Base-by-base conservation (phyloP, 108 stramenopile genomes). In the Pseudonitzschia pungens region DNA sequence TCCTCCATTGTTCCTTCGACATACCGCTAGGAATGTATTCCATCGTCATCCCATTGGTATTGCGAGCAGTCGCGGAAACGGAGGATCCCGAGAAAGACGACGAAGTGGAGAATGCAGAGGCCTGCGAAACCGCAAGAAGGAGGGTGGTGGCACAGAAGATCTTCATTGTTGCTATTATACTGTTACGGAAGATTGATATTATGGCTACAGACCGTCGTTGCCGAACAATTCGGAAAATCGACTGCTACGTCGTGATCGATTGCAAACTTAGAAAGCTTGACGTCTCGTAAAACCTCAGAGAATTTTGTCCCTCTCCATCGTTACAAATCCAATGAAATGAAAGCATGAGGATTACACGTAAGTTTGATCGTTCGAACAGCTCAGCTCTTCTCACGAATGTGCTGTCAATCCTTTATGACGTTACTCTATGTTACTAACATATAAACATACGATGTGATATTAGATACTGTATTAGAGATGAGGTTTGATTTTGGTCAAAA, bases 1-100 rank as follows among this genome's bases (percentile, higher is more conserved):
- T 92, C 65, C 57, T 56, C 87, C 89, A 92, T 68, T 92, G 92
- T 65, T 87, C 92, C 74, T 90, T 92, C 18, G 75, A 68, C 84
- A 92, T 92, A 21, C 92, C 92, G 33, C 69, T 70, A 4, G 89
- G 89, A 59, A 89, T 82, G 70, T 89, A 89, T 71, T 89, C 87
- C 87, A 88, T 88, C 0, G 79, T 81, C 65, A 88, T 68, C 0
- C 68, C 71, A 18, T 70, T 57, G 16, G 56, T 79, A 54, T 77
- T 84, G 32, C 22, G 53, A 6, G 63, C 75, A 41, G 55, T 59
- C 20, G 54, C 62, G 21, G 71, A 51, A 24, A 88, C 48, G 36
- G 82, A 74, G 27, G 81, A 69, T 45, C 87, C 89, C 55, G 67
- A 72, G 68, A 89, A 89, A 15, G 83, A 84, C 0, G 75, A 76